These are phyloP conservation scores for Herpotrichia juniperi DNA, from an alignment of 2,329 filamentous ascomycete species.

Conservation along the genomic window DNA sequence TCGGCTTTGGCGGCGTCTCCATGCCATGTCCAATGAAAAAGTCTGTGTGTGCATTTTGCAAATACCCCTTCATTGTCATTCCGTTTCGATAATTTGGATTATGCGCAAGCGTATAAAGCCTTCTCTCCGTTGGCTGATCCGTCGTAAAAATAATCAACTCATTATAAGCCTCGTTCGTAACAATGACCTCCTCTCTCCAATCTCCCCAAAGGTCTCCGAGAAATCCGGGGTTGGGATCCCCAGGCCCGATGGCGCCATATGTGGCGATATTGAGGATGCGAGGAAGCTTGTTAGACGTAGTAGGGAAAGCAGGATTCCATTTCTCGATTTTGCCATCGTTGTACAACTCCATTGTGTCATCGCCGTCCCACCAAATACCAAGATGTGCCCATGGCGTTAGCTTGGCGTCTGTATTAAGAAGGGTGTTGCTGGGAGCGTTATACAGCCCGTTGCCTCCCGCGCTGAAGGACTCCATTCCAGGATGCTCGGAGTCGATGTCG, in stretches of 20 bases:
- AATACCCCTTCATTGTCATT: slow-evolving; percentile 15
- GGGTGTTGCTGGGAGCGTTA: slow-evolving; percentile 11
- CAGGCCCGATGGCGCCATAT: slow-evolving; percentile 11
- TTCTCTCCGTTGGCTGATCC: slow-evolving; percentile 5
- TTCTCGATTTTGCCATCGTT: slow-evolving; percentile 20
- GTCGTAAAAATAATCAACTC: slow-evolving; percentile 16
- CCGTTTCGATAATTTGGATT: slow-evolving; percentile 16
- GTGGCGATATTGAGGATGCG: slow-evolving; percentile 10
- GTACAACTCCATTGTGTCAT: slow-evolving; percentile 18
- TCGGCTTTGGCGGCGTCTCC: too few relatives aligned
- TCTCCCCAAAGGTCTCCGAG: slow-evolving; percentile 17
- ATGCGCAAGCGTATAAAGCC: slow-evolving; percentile 14
- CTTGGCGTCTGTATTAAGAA: neutral
- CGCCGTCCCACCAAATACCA: slow-evolving; percentile 16
- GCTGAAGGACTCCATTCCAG: slow-evolving; percentile 10
- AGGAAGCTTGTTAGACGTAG: neutral
- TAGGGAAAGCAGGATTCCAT: slow-evolving; percentile 10
- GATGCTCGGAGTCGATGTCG: slow-evolving; percentile 11
- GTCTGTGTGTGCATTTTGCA: slow-evolving; percentile 4
- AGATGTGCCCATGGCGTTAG: slow-evolving; percentile 13
- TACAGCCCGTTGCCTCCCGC: slow-evolving; percentile 9
- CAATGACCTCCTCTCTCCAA: slow-evolving; percentile 15
- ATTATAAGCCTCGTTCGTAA: slow-evolving; percentile 2
- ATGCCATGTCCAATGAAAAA: too few relatives aligned
- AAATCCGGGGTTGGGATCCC: slow-evolving; percentile 11